Evolutionary conservation across 768 basidiomycete genomes (phyloP).

Genomic region (Rubroboletus satanas): DNA sequence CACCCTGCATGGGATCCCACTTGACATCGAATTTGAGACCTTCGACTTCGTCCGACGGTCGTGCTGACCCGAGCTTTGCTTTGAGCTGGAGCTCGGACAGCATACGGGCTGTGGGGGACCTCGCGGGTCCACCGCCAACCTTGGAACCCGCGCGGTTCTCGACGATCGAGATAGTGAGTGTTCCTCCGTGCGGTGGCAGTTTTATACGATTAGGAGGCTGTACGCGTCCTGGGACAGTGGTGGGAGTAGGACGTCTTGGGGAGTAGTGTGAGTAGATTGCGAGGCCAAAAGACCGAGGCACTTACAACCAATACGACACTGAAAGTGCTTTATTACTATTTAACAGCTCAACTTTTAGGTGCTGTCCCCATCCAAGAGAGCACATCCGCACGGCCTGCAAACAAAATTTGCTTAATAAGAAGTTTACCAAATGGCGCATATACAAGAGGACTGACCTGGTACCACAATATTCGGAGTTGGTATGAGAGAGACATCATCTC

Average conservation of each 20-base stretch:
- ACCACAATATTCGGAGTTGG: slow-evolving; percentile 86
- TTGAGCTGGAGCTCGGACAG: slow-evolving; percentile 61
- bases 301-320: slow-evolving; percentile 87
- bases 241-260: slow-evolving; percentile 38
- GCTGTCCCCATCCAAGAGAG: slow-evolving; percentile 83
- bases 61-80: slow-evolving; percentile 51
- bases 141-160: slow-evolving; percentile 42
- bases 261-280: background rate
- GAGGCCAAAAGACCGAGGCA: slow-evolving; percentile 9
- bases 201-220: slow-evolving; percentile 34
- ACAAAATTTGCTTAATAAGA: background rate
- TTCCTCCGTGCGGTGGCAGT: slow-evolving; percentile 65
- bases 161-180: slow-evolving; percentile 67
- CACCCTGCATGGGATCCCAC: slow-evolving; percentile 73
- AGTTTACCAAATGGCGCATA: background rate
- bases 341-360: slow-evolving; percentile 66
- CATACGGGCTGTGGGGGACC: slow-evolving; percentile 50
- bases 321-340: slow-evolving; percentile 63
- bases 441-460: slow-evolving; percentile 46
- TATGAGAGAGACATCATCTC: slow-evolving; percentile 92
- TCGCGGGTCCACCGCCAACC: slow-evolving; percentile 42
- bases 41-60: slow-evolving; percentile 75
- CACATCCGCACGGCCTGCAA: slow-evolving; percentile 67
- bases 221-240: slow-evolving; percentile 28
- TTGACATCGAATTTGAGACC: slow-evolving; percentile 60